These are phyloP conservation scores for Colletotrichum sp. DNA, from an alignment of 2,329 filamentous ascomycete species.

Conservation along the genomic window DNA sequence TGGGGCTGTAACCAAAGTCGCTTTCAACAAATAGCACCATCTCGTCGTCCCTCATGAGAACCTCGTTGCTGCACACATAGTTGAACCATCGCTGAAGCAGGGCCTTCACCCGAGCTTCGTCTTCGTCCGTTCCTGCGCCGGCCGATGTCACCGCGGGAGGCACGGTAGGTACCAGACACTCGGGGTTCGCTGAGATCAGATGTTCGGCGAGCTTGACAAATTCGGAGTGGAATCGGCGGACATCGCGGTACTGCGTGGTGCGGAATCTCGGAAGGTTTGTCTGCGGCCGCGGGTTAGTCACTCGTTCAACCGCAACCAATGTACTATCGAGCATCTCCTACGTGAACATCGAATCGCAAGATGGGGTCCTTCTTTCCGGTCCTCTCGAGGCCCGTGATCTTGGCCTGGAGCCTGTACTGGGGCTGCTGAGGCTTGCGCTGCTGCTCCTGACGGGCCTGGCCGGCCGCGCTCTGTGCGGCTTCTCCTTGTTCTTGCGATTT, in stretches of 20 bases:
- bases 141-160: slow-evolving; percentile 94
- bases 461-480: slow-evolving; percentile 18
- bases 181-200: slow-evolving; percentile 95
- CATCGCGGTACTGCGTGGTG: slow-evolving; percentile 97
- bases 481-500: slow-evolving; percentile 30
- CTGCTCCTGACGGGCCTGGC: slow-evolving; percentile 36
- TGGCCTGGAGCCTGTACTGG: slow-evolving; percentile 87
- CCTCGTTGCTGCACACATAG: slow-evolving; percentile 88
- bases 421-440: slow-evolving; percentile 65
- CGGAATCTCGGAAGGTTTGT: slow-evolving; percentile 98
- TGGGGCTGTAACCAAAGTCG: slow-evolving; percentile 96
- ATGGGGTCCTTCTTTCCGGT: slow-evolving; percentile 96
- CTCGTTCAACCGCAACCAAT: not conserved
- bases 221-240: slow-evolving; percentile 92
- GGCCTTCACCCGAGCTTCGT: slow-evolving; percentile 87
- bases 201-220: slow-evolving; percentile 97
- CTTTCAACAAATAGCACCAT: slow-evolving; percentile 99
- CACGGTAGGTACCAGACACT: slow-evolving; percentile 91
- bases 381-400: slow-evolving; percentile 91
- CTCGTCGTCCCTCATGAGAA: slow-evolving; percentile 93
- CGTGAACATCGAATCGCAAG: slow-evolving; percentile 93
- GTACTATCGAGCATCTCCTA: slow-evolving; percentile 50
- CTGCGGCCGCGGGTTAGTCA: slow-evolving; percentile 49
- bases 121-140: slow-evolving; percentile 94
- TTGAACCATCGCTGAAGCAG: slow-evolving; percentile 95